Evolutionary conservation across 2,329 filamentous ascomycete genomes (phyloP).

Genomic region (Falciphora oryzae): DNA sequence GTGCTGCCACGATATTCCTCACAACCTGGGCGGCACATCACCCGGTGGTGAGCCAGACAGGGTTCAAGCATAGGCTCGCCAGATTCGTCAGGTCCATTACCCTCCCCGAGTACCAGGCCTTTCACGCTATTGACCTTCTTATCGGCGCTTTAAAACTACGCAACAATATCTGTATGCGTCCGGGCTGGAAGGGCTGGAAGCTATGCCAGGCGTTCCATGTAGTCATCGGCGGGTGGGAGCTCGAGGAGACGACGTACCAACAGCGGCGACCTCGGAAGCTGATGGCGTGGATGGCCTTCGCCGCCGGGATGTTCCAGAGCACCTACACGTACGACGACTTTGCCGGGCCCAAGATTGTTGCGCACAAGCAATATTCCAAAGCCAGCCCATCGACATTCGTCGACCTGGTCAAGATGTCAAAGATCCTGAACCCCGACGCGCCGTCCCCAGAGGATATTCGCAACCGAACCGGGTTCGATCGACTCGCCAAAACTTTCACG

Average conservation of each 20-base stretch:
- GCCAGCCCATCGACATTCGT: background rate
- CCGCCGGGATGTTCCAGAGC: background rate
- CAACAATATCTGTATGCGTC: background rate
- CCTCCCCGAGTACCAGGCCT: background rate
- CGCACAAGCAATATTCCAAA: background rate
- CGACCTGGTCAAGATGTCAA: background rate
- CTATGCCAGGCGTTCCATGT: background rate
- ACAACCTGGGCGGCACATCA: background rate
- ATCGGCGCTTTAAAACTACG: background rate
- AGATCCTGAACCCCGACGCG: background rate
- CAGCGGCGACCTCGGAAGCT: background rate
- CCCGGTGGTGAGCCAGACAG: background rate
- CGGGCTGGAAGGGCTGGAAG: background rate
- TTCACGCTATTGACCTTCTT: background rate
- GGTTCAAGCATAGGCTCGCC: background rate
- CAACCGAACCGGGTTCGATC: background rate
- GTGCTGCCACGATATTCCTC: background rate
- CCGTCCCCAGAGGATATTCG: background rate
- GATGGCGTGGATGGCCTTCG: background rate
- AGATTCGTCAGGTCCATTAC: background rate
- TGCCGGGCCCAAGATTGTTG: background rate
- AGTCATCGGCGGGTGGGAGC: background rate
- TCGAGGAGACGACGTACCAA: background rate
- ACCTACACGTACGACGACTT: background rate
- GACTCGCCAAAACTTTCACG: background rate